phyloP scores from a whole-genome alignment of 2,329 filamentous ascomycete genomes.

The Rutstroemia sp. region DNA sequence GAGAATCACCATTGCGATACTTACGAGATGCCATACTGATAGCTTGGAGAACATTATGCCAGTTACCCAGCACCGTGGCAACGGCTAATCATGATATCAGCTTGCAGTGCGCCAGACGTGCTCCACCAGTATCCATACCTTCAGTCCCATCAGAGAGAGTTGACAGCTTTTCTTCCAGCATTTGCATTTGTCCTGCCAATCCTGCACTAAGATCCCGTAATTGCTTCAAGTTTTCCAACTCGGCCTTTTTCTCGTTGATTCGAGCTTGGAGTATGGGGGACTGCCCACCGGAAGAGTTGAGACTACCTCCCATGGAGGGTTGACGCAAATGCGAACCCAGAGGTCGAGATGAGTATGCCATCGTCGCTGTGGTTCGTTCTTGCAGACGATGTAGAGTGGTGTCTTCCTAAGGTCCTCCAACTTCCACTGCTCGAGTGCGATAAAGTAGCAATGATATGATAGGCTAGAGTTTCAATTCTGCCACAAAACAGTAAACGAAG shows the following conservation, averaged over 20 bases:
- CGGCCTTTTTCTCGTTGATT: slow-evolving; percentile 79
- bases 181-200: slow-evolving; percentile 75
- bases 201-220: slow-evolving; percentile 72
- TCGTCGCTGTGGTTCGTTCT: slow-evolving; percentile 23
- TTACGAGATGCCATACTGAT: slow-evolving; percentile 82
- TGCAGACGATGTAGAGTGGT: background rate
- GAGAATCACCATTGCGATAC: slow-evolving; percentile 24
- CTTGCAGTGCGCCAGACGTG: background rate
- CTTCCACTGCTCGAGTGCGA: background rate
- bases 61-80: slow-evolving; percentile 77
- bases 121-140: slow-evolving; percentile 39
- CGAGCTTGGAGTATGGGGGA: slow-evolving; percentile 65
- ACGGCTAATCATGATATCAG: slow-evolving; percentile 49
- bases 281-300: slow-evolving; percentile 45
- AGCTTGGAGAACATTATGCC: slow-evolving; percentile 77
- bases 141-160: slow-evolving; percentile 78
- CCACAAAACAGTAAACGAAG: no score
- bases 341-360: slow-evolving; percentile 50
- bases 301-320: slow-evolving; percentile 44
- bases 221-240: slow-evolving; percentile 72
- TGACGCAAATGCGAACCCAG: slow-evolving; percentile 63
- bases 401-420: background rate
- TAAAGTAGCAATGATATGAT: background rate
- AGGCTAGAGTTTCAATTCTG: no score
- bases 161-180: slow-evolving; percentile 67